These are phyloP conservation scores for Jamesozyma piceae DNA, from an alignment of 805 yeast genomes.

Conservation along the genomic window DNA sequence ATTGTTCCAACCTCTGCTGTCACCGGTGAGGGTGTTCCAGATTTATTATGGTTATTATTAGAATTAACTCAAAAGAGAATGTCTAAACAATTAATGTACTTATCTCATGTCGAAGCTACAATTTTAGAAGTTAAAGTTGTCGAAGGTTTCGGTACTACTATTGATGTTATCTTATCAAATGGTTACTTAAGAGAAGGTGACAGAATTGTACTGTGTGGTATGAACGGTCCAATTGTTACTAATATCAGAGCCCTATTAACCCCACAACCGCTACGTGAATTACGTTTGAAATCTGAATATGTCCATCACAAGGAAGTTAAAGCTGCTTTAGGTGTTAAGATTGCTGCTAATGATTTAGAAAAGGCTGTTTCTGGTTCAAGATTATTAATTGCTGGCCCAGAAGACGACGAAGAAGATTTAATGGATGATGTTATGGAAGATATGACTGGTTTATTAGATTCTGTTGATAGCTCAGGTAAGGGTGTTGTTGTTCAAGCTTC, in stretches of 20 bases:
- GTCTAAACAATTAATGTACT: conserved; percentile 96
- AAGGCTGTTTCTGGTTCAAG: conserved; percentile 99
- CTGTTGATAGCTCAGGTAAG: conserved; percentile 88
- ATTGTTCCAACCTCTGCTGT: conserved; percentile 98
- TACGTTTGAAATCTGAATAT: conserved; percentile 94
- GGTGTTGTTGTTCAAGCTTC: conserved; percentile 99
- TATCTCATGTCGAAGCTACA: conserved; percentile 86
- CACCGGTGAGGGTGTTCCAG: conserved; percentile 99
- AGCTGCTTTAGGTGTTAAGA: conserved; percentile 98
- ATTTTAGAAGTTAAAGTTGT: conserved; percentile 94
- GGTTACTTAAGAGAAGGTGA: conserved; percentile 95
- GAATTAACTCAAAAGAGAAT: conserved; percentile 97
- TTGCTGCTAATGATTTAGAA: conserved; percentile 94
- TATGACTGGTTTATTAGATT: conserved; percentile 84
- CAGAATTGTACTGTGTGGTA: conserved; percentile 89
- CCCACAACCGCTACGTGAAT: conserved; percentile 94
- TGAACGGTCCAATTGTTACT: conserved; percentile 97
- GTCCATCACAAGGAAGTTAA: conserved; percentile 95
- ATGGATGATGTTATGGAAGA: conserved; percentile 99
- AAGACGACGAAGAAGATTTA: conserved; percentile 93
- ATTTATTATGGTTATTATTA: conserved; percentile 86
- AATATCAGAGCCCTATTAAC: conserved; percentile 91
- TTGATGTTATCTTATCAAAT: conserved; percentile 94
- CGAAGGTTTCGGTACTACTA: conserved; percentile 97
- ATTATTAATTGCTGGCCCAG: conserved; percentile 87